phyloP scores from a whole-genome alignment of 768 basidiomycete genomes.

The Crepidotus variabilis region DNA sequence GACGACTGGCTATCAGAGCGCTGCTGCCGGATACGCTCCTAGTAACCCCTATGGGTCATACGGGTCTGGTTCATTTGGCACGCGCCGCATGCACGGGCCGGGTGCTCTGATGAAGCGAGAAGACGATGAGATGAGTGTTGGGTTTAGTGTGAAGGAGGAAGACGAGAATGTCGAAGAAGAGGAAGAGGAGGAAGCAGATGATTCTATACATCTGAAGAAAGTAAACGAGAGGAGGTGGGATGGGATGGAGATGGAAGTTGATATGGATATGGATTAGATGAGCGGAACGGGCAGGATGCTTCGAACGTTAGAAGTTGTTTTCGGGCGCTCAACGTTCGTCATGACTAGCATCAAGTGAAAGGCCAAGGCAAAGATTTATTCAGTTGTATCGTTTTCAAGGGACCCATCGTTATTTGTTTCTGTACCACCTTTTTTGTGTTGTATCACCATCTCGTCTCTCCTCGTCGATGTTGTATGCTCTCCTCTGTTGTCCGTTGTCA shows the following conservation, averaged over 20 bases:
- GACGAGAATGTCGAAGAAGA: constrained; percentile 45
- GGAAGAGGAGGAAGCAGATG: constrained; percentile 23
- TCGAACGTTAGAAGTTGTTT: not conserved
- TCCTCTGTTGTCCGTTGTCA: not conserved
- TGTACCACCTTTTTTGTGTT: not conserved
- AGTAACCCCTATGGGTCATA: constrained; percentile 2
- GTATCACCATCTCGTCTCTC: not conserved
- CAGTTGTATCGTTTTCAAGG: not conserved
- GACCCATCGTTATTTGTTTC: not conserved
- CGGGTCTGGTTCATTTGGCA: not conserved
- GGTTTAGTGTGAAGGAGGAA: constrained; percentile 18
- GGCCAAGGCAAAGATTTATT: not conserved
- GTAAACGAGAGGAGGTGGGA: constrained; percentile 41
- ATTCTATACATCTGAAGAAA: constrained; percentile 12
- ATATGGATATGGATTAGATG: constrained; percentile 63
- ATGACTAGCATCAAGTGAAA: not conserved
- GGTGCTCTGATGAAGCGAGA: constrained; percentile 33
- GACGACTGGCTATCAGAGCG: not conserved
- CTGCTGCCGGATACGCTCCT: not conserved
- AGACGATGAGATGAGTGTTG: constrained; percentile 44
- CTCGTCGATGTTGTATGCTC: not conserved
- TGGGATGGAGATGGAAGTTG: constrained; percentile 54
- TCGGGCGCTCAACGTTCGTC: not conserved
- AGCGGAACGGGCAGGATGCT: not conserved
- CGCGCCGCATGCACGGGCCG: constrained; percentile 18